A percentile compares a stretch with the other conserved stretches of the same genome.
These are phyloP conservation scores for Microdochium trichocladiopsis DNA, from an alignment of 2,329 filamentous ascomycete genomes.

Conservation along the genomic window DNA sequence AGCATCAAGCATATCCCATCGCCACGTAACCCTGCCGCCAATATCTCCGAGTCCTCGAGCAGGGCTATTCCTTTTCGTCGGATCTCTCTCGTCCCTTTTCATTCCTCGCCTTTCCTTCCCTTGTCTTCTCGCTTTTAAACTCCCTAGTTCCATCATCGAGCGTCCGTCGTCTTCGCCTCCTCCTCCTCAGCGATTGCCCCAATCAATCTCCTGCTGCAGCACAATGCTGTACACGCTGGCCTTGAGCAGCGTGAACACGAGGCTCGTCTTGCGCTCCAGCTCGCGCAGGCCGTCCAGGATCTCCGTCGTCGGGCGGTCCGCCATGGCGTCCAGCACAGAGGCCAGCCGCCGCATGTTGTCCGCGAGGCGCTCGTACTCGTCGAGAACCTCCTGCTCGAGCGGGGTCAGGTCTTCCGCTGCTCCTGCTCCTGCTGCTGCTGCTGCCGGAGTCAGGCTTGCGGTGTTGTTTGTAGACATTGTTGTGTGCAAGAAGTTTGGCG, in stretches of 20 bases:
- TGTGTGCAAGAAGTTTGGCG: too few relatives aligned
- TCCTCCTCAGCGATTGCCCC: slow-evolving; percentile 46
- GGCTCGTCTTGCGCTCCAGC: slow-evolving; percentile 86
- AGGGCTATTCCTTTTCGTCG: too few relatives aligned
- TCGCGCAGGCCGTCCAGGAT: slow-evolving; percentile 82
- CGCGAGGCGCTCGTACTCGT: slow-evolving; percentile 83
- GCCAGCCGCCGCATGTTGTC: slow-evolving; percentile 84
- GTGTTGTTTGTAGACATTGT: too few relatives aligned
- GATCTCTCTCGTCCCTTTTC: too few relatives aligned
- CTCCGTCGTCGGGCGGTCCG: slow-evolving; percentile 65
- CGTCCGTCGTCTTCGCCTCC: too few relatives aligned
- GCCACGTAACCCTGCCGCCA: too few relatives aligned
- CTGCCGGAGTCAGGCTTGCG: slow-evolving; percentile 5
- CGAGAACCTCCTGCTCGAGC: slow-evolving; percentile 87
- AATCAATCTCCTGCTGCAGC: slow-evolving; percentile 90
- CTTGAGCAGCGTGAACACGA: slow-evolving; percentile 94
- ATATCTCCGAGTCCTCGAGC: too few relatives aligned
- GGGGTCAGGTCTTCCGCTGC: slow-evolving; percentile 55
- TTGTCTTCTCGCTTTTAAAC: slow-evolving; percentile 27
- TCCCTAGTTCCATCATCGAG: too few relatives aligned
- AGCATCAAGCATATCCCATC: too few relatives aligned
- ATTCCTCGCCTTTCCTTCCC: slow-evolving; percentile 4
- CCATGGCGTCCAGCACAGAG: slow-evolving; percentile 53
- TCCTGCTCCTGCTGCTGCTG: neutral
- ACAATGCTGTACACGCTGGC: slow-evolving; percentile 99